Evolutionary conservation across 805 yeast species (phyloP).

Genomic region (Monosporozyma aerobia): DNA sequence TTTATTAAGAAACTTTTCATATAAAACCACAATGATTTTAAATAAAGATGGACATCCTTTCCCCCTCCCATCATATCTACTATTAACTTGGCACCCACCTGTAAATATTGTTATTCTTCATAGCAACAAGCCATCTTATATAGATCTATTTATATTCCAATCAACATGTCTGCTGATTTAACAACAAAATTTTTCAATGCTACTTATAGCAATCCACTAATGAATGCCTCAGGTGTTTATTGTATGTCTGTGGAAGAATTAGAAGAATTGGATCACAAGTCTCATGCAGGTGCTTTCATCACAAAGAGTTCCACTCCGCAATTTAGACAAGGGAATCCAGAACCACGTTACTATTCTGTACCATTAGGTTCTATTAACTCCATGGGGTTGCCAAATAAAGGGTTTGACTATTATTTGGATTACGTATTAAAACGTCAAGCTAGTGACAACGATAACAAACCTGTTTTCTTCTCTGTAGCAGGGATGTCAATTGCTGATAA

Average conservation of each 20-base stretch:
- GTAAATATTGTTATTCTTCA: neutral
- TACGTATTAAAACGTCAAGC: conserved; percentile 19
- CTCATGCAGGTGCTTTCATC: conserved; percentile 24
- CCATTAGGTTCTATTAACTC: conserved; percentile 28
- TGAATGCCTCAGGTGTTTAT: conserved; percentile 29
- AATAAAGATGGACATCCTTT: neutral
- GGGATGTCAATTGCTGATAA: conserved; percentile 27
- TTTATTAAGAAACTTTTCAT: neutral
- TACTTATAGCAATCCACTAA: conserved; percentile 22
- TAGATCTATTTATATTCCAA: neutral
- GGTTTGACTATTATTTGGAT: conserved; percentile 23
- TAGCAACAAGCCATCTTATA: neutral
- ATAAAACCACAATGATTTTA: neutral
- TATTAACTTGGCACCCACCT: neutral
- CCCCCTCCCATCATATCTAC: neutral
- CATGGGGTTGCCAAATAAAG: conserved; percentile 28
- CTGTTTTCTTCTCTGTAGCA: conserved; percentile 24
- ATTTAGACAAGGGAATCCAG: conserved; percentile 25
- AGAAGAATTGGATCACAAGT: conserved; percentile 16
- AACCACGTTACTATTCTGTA: conserved; percentile 26
- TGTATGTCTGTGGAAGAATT: conserved; percentile 24
- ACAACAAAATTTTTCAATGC: conserved; percentile 14
- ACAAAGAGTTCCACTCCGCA: conserved; percentile 24
- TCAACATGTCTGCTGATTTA: conserved; percentile 5
- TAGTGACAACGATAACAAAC: conserved; percentile 3